Evolutionary conservation across 768 basidiomycete genomes (phyloP).

Genomic region (Cubamyces sp.): DNA sequence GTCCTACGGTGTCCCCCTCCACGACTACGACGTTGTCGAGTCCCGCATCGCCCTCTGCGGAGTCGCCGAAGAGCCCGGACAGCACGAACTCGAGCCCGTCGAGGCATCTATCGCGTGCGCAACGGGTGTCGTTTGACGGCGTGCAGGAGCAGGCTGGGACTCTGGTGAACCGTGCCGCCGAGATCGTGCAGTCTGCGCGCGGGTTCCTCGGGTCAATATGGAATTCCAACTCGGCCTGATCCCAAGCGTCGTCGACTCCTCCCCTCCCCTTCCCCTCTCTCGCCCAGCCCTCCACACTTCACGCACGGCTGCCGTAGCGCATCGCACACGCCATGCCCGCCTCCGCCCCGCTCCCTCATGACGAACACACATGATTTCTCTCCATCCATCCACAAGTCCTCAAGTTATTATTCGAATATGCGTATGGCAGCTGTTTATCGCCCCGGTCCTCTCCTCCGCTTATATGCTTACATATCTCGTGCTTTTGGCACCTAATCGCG

Average conservation of each 20-base stretch:
- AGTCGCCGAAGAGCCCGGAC: conserved; percentile 12
- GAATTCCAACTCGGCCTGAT: conserved; percentile 34
- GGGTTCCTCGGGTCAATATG: conserved; percentile 73
- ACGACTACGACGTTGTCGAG: background rate
- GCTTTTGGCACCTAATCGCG: conserved; percentile 21
- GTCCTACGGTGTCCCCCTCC: background rate
- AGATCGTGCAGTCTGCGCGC: conserved; percentile 80
- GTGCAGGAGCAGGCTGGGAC: conserved; percentile 42
- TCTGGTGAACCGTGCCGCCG: conserved; percentile 67
- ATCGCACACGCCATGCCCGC: conserved; percentile 3
- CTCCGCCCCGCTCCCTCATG: background rate
- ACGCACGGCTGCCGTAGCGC: conserved; percentile 18
- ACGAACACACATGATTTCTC: background rate
- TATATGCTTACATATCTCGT: conserved; percentile 18
- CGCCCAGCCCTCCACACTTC: background rate
- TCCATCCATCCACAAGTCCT: too few species aligned
- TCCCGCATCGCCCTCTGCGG: background rate
- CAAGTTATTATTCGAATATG: conserved; percentile 26
- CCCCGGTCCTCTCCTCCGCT: background rate
- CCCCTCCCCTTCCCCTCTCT: background rate
- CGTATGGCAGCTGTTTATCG: conserved; percentile 26
- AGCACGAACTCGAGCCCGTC: conserved; percentile 22
- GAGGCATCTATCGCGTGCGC: conserved; percentile 32
- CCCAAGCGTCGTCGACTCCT: background rate
- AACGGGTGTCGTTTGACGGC: conserved; percentile 26